Evolutionary conservation across 148 eudicot species (phyloP).

Genomic region (Gaultheria prostrata): DNA sequence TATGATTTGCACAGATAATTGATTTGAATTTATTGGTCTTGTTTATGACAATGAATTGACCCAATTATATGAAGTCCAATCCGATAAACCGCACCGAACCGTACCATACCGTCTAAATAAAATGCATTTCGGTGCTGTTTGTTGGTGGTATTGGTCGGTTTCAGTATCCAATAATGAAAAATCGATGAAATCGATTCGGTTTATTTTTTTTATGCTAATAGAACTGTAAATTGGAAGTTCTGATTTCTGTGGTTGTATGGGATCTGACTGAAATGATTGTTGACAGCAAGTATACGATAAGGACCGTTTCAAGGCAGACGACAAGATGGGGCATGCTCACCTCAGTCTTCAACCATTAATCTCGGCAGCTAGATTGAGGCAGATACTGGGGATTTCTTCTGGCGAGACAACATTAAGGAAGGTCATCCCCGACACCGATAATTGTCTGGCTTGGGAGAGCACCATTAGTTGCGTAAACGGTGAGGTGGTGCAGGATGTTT

Average conservation of each 20-base stretch:
- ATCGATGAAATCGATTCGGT: too few species aligned
- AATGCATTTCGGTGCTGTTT: too few species aligned
- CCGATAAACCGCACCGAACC: too few species aligned
- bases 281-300: slow-evolving; percentile 68
- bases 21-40: too few species aligned
- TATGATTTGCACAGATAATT: too few species aligned
- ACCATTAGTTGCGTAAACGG: slow-evolving; percentile 48
- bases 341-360: slow-evolving; percentile 60
- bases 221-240: background rate
- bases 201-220: background rate
- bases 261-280: slow-evolving; percentile 10
- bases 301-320: slow-evolving; percentile 74
- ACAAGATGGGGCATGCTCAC: slow-evolving; percentile 70
- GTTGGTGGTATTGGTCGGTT: too few species aligned
- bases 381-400: slow-evolving; percentile 49
- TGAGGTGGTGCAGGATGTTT: slow-evolving; percentile 60
- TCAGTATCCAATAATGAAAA: too few species aligned
- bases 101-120: too few species aligned
- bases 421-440: slow-evolving; percentile 54
- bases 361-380: slow-evolving; percentile 56
- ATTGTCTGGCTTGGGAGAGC: slow-evolving; percentile 61
- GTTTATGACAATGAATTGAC: too few species aligned
- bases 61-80: too few species aligned
- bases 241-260: background rate
- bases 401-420: slow-evolving; percentile 53